phyloP scores from a whole-genome alignment of 31 red algal species.

The Bonnemaisonia californica region DNA sequence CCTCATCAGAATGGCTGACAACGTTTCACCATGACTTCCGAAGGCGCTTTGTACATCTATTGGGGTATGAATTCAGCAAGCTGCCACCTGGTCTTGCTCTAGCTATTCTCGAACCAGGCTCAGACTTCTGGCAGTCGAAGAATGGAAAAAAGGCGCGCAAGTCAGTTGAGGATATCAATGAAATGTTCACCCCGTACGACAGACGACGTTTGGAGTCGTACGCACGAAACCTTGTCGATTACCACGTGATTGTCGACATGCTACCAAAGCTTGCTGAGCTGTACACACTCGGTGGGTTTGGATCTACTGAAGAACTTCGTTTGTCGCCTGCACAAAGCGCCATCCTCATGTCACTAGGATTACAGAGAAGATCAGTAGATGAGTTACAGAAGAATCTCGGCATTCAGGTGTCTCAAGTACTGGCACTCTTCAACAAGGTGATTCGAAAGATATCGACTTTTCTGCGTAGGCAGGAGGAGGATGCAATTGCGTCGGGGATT shows the following conservation, averaged over 20 bases:
- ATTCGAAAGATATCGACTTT: slow-evolving; percentile 77
- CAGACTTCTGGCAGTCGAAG: slow-evolving; percentile 9
- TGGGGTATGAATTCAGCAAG: slow-evolving; percentile 61
- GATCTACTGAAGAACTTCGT: slow-evolving; percentile 10
- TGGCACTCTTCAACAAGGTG: slow-evolving; percentile 93
- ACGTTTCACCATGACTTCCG: slow-evolving; percentile 72
- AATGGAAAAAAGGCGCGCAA: slow-evolving; percentile 15
- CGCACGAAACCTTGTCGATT: slow-evolving; percentile 75
- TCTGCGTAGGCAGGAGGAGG: slow-evolving; percentile 58
- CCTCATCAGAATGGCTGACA: slow-evolving; percentile 40
- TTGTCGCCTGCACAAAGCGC: slow-evolving; percentile 89
- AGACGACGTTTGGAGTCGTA: slow-evolving; percentile 79
- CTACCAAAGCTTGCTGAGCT: slow-evolving; percentile 70
- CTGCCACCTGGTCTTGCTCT: slow-evolving; percentile 69
- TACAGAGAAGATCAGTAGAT: slow-evolving; percentile 78
- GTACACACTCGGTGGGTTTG: slow-evolving; percentile 71
- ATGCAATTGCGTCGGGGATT: slow-evolving; percentile 31
- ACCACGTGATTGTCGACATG: slow-evolving; percentile 88
- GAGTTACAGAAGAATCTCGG: slow-evolving; percentile 62
- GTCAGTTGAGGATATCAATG: slow-evolving; percentile 45
- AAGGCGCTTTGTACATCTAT: slow-evolving; percentile 74
- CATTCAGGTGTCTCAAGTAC: slow-evolving; percentile 70
- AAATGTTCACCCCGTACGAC: slow-evolving; percentile 71
- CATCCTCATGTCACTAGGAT: slow-evolving; percentile 80
- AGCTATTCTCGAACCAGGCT: slow-evolving; percentile 46